Evolutionary conservation across 1,284 basidiomycete species (phyloP).

Genomic region (Austropuccinia psidii): DNA sequence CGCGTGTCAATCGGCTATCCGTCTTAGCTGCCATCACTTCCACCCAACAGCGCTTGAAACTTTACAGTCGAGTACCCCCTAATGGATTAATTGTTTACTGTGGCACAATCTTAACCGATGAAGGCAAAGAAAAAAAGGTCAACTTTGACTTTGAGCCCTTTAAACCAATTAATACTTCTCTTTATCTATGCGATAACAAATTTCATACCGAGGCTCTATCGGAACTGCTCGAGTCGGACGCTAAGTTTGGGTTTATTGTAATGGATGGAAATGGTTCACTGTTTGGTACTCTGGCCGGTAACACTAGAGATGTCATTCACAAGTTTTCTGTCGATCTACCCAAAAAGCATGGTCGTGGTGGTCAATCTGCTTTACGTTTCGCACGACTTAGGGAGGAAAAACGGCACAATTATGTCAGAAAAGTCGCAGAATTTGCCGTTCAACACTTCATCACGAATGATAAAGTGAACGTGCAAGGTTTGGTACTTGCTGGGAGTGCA

Average conservation of each 20-base stretch:
- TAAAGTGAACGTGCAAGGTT: slow-evolving; percentile 94
- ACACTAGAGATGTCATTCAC: slow-evolving; percentile 93
- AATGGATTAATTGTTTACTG: slow-evolving; percentile 88
- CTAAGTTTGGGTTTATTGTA: slow-evolving; percentile 97
- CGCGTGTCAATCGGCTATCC: slow-evolving; percentile 94
- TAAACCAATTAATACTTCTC: slow-evolving; percentile 93
- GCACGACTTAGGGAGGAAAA: slow-evolving; percentile 98
- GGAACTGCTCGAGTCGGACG: slow-evolving; percentile 93
- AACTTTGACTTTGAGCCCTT: slow-evolving; percentile 83
- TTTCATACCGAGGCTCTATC: slow-evolving; percentile 98
- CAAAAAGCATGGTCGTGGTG: slow-evolving; percentile 97
- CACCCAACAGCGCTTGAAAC: slow-evolving; percentile 95
- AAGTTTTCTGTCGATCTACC: slow-evolving; percentile 99
- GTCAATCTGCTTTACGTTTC: slow-evolving; percentile 99
- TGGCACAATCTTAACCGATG: slow-evolving; percentile 94
- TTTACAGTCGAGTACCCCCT: slow-evolving; percentile 90
- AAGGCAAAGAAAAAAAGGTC: slow-evolving; percentile 95
- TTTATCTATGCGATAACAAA: slow-evolving; percentile 99
- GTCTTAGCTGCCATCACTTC: slow-evolving; percentile 97
- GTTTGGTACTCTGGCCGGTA: slow-evolving; percentile 91
- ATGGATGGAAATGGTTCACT: slow-evolving; percentile 98
- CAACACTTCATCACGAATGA: slow-evolving; percentile 98
- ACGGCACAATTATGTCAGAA: slow-evolving; percentile 98
- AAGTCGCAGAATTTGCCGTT: slow-evolving; percentile 92
- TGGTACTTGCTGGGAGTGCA: slow-evolving; percentile 95